Evolutionary conservation across 805 yeast genomes (phyloP), one percentile per base, ranked within the genome.

Genomic region (Wickerhamomyces silvicola): DNA sequence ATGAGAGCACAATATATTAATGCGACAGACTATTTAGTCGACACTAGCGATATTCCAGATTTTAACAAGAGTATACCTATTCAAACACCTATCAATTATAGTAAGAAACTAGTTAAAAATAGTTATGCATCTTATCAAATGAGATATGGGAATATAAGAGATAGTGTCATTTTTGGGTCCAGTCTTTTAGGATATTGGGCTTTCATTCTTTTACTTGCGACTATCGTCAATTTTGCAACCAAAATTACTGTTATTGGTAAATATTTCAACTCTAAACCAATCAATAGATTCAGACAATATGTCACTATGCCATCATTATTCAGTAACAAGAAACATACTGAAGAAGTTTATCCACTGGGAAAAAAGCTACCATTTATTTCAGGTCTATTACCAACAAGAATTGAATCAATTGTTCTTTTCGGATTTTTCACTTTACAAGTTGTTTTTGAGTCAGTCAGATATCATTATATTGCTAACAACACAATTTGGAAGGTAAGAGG

Each of bases 181-280:
- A 70, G 60, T 2, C 39, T 62, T 23, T 35, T 72, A 20, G 63
- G 66, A 1, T 69, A 63, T 38, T 70, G 75, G 73, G 66, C 57
- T 4, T 32, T 57, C 2, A 50, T 72, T 21, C 39, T 69, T 27
- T 24, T 72, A 2, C 20, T 62, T 11, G 60, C 68, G 3, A 62
- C 64, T 2, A 14, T 68, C 11, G 18, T 27, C 22, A 36, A 30
- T 13, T 18, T 35, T 11, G 6, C 24, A 14, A 17, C 21, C 11
- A 28, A 33, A 21, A 17, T 28, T 5, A 9, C 27, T 10, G 18
- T 29, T 15, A 22, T 29, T 16, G 32, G 32, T 21, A 16, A 18
- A 23, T 29, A 12, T 14, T 32, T 24, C 22, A 27, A 23, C 7
- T 22, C 24, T n/a, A 22, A 23, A 17, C 16, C 22, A 15, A 15